These are phyloP conservation scores for Microbotryomycetes sp. DNA, from an alignment of 1,284 basidiomycete genomes.

Conservation along the genomic window DNA sequence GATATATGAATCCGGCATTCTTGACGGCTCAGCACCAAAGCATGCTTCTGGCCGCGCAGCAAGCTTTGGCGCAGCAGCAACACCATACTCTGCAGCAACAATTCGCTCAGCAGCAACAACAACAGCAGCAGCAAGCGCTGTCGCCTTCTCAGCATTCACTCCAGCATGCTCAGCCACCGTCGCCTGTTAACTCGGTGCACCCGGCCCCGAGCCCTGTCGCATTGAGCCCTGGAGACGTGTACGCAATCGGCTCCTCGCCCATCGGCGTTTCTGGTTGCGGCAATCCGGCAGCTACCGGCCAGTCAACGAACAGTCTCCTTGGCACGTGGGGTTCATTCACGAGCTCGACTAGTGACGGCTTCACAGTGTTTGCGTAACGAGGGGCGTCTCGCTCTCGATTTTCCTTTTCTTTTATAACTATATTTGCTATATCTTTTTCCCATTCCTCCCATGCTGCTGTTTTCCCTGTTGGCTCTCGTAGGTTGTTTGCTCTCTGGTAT, in stretches of 20 bases:
- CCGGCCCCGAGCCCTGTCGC: neutral
- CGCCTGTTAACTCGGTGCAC: neutral
- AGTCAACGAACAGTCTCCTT: neutral
- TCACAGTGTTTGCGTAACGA: neutral
- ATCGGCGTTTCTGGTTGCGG: neutral
- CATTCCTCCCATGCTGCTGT: no score
- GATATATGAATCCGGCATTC: conserved; percentile 1
- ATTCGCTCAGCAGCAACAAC: neutral
- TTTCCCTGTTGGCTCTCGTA: no score
- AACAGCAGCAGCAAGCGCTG: neutral
- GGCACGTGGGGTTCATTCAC: neutral
- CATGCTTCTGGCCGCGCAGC: neutral
- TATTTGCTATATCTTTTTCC: no score
- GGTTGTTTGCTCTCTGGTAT: no score
- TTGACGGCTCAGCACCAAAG: neutral
- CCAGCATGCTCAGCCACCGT: neutral
- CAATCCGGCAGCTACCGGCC: neutral
- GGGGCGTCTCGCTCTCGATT: no score
- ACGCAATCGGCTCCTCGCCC: neutral
- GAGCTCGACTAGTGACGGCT: neutral
- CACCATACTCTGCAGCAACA: neutral
- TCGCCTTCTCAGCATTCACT: neutral
- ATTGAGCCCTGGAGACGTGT: neutral
- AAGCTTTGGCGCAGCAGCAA: neutral
- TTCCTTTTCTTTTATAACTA: no score